Base-by-base conservation (phyloP, 768 basidiomycete genomes). In the Rhodotorula graminis region DNA sequence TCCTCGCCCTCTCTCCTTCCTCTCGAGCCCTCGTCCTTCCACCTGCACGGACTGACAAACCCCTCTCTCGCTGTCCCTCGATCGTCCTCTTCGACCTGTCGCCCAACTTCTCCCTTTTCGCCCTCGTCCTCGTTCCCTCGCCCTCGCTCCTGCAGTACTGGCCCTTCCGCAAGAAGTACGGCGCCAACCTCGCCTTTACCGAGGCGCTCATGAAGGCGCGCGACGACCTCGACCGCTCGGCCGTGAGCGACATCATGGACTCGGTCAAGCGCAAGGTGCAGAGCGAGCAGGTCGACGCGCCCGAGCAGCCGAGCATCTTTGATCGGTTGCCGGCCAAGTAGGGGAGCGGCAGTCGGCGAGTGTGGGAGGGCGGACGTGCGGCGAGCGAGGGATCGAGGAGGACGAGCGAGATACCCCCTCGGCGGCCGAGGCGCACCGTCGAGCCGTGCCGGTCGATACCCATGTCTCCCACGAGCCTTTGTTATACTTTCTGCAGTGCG, bases 131-230 rank as follows among this genome's bases (percentile, higher is more conserved):
- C 90, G 82, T 89, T 90, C 91, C 89, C 84, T 87, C 25, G 8
- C 37, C 12, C 40, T 7, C 11, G 4, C 58, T 8, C 58, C 1
- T 31, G 59, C 75, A 73, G 75, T 77, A 73, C 71, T 75, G 71
- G 69, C 75, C 80, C 9, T 98, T 99, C 81, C 94, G 93, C 27
- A 91, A 91, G 78, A 88, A 89, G 33, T 90, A 95, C 81, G 96
- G 96, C 10, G 93, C 95, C 37, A 93, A 94, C 77, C 85, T 96
- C 55, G 85, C 88, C 3, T 98, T 96, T 78, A 89, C 96, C 44
- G 95, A 98, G 80, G 87, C 88, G 16, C 79, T 99, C 59, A 89
- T 98, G 86, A 91, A 88, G 80, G 88, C 90, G 10, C 85, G 96
- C 64, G 89, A 90, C 66, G 94, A 99, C 81, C 83, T 97, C 65